Evolutionary conservation across 2,329 filamentous ascomycete genomes (phyloP), one percentile per base, ranked within the genome.

Genomic region (Penicillium fuscoglaucum): DNA sequence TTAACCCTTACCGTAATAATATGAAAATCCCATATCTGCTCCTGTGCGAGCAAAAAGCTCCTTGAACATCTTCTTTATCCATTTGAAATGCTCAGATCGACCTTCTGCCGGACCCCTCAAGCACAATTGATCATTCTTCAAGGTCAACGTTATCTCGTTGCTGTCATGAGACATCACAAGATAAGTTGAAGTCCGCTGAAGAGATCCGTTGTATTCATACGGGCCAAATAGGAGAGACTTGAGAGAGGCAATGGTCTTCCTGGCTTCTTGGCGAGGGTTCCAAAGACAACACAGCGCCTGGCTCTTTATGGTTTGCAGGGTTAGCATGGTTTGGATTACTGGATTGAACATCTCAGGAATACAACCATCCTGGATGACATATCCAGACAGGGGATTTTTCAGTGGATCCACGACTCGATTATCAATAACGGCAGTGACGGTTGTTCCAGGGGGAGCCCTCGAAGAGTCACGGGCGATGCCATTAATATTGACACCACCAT

Each of bases 131-230:
- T 88, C 85, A 46, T 87, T 74, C 61, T 85, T 79, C 7, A 90
- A 75, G 0, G 80, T 82, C 47, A 89, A 68, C 8, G 80, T 80
- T 1, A 84, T 85, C 72, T 89, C 84, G 65, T 86, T 75, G 77
- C 81, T 85, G 63, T 88, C 86, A 64, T 89, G 86, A 1, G 83
- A 84, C 85, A 89, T 88, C 67, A 88, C 79, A 4, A 90, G 77
- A 68, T 88, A 89, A 0, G 86, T 80, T 58, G 87, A 83, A 0
- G 85, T 89, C 58, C 76, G 82, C 68, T 84, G 81, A 21, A 87
- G 73, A 19, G 84, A 84, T 0, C 86, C 84, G 7, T 78, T 76
- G 7, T 76, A 75, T 52, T 75, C 80, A 62, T 87, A 87, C 0
- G 86, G 84, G 0, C 86, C 86, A 0, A 87, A 69, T 41, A 87